Evolutionary conservation across 2,329 filamentous ascomycete genomes (phyloP), one percentile per base, ranked within the genome.

Genomic region (Calonectria montana): DNA sequence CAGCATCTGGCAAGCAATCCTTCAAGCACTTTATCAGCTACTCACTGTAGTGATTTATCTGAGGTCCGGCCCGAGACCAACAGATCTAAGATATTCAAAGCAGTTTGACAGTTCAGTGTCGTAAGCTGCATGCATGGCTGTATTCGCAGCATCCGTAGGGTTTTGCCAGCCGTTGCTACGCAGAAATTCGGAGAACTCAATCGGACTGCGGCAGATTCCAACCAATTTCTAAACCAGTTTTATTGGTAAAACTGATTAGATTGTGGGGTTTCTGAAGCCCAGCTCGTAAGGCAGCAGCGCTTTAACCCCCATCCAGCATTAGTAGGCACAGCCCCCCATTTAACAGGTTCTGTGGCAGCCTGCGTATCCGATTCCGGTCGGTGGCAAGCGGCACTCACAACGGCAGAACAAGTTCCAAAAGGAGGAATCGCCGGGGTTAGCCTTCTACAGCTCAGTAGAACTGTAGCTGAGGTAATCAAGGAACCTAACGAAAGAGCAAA

Each of bases 141-240:
- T 70, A 4, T 55, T 39, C 1, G 62, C 53, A 10, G 68, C 68
- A 45, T 70, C 50, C 7, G 16, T 45, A 21, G 68, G 68, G 23
- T 70, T 70, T 31, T 62, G 53, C 62, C 62, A 70, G 23, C 62
- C 66, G 23, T 50, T 66, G 15, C 48, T 29, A 6, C 63, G 68
- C 2, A 66, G 62, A 23, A 70, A 70, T 31, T 66, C 45, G 35
- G 65, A 62, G 29, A 70, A 70, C 25, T 70, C 63, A 13, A 70
- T 29, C 15, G 68, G 68, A 18, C 68, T 66, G 45, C 41, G 62
- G 35, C 68, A 43, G n/a, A 66, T 70, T 18, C 68, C 69, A 47
- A 45, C 55, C 29, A 31, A 9, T 31, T 9, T 31, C 5, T 31
- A n/a, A n/a, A n/a, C n/a, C n/a, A n/a, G n/a, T n/a, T n/a, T n/a